These are phyloP conservation scores for Lipomyces spencermartinsiae DNA, from an alignment of 805 yeast species.

Conservation along the genomic window DNA sequence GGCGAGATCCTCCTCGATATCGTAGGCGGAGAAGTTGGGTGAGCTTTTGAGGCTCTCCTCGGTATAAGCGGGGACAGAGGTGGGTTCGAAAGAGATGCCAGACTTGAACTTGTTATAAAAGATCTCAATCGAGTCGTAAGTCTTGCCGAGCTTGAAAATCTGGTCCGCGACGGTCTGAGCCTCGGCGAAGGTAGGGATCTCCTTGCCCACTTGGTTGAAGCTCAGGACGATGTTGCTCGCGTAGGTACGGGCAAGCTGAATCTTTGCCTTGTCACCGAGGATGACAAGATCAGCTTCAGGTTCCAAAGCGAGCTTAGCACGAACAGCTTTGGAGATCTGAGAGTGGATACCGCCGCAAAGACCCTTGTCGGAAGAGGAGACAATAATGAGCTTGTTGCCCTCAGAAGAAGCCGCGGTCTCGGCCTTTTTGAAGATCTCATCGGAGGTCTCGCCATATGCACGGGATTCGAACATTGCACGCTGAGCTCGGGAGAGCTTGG, in stretches of 20 bases:
- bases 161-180: slow-evolving; percentile 88
- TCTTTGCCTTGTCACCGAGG: slow-evolving; percentile 93
- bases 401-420: slow-evolving; percentile 37
- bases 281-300: slow-evolving; percentile 71
- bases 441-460: slow-evolving; percentile 79
- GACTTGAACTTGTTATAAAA: slow-evolving; percentile 86
- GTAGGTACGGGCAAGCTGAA: slow-evolving; percentile 85
- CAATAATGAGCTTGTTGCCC: slow-evolving; percentile 78
- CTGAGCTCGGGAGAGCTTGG: slow-evolving; percentile 94
- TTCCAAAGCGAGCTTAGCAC: slow-evolving; percentile 51
- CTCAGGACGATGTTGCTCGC: slow-evolving; percentile 71
- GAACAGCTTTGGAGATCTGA: slow-evolving; percentile 87
- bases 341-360: slow-evolving; percentile 98
- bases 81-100: slow-evolving; percentile 90
- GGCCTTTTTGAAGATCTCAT: slow-evolving; percentile 71
- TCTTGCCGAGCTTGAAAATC: slow-evolving; percentile 63
- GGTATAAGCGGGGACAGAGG: slow-evolving; percentile 68
- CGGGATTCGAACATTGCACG: slow-evolving; percentile 90
- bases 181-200: slow-evolving; percentile 92
- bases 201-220: slow-evolving; percentile 93
- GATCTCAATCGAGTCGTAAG: slow-evolving; percentile 78
- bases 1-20: slow-evolving; percentile 67
- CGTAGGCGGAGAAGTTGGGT: slow-evolving; percentile 83
- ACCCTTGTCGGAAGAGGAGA: slow-evolving; percentile 96
- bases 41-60: slow-evolving; percentile 78